Base-by-base conservation (phyloP, 257 asterid species). In the Rubia yunnanensis region DNA sequence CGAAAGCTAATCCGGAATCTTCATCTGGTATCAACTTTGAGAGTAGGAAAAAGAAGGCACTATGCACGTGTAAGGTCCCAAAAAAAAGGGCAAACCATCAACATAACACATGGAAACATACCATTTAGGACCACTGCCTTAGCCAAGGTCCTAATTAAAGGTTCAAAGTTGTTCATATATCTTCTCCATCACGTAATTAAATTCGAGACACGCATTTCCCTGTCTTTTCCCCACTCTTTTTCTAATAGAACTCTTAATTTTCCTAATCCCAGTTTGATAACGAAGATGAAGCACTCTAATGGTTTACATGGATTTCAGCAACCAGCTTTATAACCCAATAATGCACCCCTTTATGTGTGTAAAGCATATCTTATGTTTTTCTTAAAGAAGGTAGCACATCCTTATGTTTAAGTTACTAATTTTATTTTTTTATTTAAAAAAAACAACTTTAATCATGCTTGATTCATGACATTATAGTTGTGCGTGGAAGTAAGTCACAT, bases 151-250 rank as follows among this genome's bases (percentile, higher is more conserved):
- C 17, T 14, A 68, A 22, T 60, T 41, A 24, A 44, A 55, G 63
- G 71, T 30, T 57, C 63, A 57, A 56, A 26, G 14, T 3, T 57
- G n/a, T 57, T 27, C 23, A 7, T 17, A 59, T 64, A 13, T 52
- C 76, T 72, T 72, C 63, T 53, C 39, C 67, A 22, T 34, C 76
- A 72, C 61, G 76, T 65, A 64, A 65, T n/a, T n/a, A n/a, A n/a
- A n/a, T n/a, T n/a, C n/a, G n/a, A n/a, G n/a, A n/a, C n/a, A 10
- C 36, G 66, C 70, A 41, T 53, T 56, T 66, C 18, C 61, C 34
- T n/a, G 28, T 10, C 66, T 58, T 58, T 56, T 3, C 7, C n/a
- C n/a, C n/a, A n/a, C n/a, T 56, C 5, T 26, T 15, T 9, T 9
- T 10, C 46, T 38, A 3, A 41, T 41, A 41, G 4, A 41, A 41